Evolutionary conservation across 1,284 basidiomycete genomes (phyloP).

Genomic region (Trametes polyzona): DNA sequence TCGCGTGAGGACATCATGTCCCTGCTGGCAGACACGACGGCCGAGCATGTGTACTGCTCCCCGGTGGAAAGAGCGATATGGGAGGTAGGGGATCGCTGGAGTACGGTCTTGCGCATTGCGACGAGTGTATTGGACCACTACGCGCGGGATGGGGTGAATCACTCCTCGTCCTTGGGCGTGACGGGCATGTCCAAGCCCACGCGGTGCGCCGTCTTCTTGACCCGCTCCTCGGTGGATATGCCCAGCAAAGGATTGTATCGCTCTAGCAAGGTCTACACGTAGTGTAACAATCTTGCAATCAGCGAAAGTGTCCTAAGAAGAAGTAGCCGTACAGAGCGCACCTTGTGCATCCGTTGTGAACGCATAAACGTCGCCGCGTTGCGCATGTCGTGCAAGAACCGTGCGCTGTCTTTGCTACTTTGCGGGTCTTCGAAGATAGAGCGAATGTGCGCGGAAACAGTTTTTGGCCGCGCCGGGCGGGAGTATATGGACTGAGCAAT

Average conservation of each 20-base stretch:
- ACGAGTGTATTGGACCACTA: too few species aligned
- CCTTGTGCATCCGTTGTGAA: slow-evolving; percentile 66
- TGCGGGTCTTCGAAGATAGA: slow-evolving; percentile 53
- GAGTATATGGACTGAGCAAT: slow-evolving; percentile 47
- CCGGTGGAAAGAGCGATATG: too few species aligned
- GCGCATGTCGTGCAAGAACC: slow-evolving; percentile 53
- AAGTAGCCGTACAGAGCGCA: slow-evolving; percentile 33
- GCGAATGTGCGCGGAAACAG: slow-evolving; percentile 58
- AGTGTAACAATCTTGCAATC: slow-evolving; percentile 3
- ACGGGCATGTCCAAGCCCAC: slow-evolving; percentile 82
- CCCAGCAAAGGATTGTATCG: slow-evolving; percentile 87
- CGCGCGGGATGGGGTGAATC: slow-evolving; percentile 1
- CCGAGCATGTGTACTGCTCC: too few species aligned
- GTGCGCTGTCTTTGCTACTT: slow-evolving; percentile 30
- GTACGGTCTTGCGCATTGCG: too few species aligned
- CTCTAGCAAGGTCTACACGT: slow-evolving; percentile 66
- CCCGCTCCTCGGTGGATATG: slow-evolving; percentile 77
- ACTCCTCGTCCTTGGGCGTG: slow-evolving; percentile 28
- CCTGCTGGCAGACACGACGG: too few species aligned
- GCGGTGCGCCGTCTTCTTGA: slow-evolving; percentile 82
- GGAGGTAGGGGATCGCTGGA: too few species aligned
- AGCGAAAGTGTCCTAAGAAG: neutral
- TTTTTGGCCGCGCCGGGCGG: slow-evolving; percentile 47
- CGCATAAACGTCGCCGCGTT: slow-evolving; percentile 75
- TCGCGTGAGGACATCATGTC: neutral